Conservation (phyloP, 139 green algal species). For the Tetraselmis chui region DNA sequence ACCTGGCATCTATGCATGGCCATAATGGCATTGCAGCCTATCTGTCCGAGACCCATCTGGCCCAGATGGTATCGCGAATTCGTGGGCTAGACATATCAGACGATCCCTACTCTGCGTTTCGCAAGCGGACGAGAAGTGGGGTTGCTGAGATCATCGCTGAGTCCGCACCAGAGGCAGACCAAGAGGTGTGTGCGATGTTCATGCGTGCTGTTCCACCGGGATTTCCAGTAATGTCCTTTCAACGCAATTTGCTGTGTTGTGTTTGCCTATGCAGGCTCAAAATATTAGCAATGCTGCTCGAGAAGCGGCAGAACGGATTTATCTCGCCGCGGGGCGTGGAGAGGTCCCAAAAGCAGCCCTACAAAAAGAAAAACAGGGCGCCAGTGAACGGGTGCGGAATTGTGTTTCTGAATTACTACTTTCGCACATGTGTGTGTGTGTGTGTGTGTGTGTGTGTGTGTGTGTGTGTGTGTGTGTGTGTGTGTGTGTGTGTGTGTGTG, state of each 20-base stretch:
- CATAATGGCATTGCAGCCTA: slow-evolving; percentile 8
- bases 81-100: neutral
- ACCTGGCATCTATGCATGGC: slow-evolving; percentile 3
- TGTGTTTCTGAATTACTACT: neutral
- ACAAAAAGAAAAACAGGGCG: neutral
- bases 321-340: neutral
- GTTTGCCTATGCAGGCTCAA: neutral
- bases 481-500: too few species aligned
- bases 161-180: neutral
- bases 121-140: neutral
- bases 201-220: too few species aligned
- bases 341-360: too few species aligned
- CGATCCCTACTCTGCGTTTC: neutral
- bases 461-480: too few species aligned
- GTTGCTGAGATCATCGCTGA: neutral
- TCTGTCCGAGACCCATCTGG: neutral
- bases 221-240: neutral
- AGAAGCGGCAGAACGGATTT: neutral
- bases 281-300: neutral
- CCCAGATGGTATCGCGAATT: neutral
- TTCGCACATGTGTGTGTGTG: too few species aligned
- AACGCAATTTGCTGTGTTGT: neutral
- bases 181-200: too few species aligned
- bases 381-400: neutral
- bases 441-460: too few species aligned